Percentiles rank a stretch among this genome's conserved stretches.
phyloP scores from a whole-genome alignment of 495 filamentous ascomycete species.

The Penicillium diatomitis region DNA sequence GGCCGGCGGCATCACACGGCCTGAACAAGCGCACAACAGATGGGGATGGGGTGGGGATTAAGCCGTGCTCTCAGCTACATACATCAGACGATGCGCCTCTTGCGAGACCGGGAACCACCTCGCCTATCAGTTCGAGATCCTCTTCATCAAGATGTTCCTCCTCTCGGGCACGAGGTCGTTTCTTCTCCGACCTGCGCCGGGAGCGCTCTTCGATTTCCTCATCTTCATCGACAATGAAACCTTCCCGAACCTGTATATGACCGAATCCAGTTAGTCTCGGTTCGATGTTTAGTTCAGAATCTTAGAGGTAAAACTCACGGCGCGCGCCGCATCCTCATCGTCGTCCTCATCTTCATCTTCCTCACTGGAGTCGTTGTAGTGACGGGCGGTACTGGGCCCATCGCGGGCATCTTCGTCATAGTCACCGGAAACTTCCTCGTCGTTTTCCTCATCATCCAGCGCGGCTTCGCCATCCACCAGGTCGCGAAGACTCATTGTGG shows the following conservation, averaged over 20 bases:
- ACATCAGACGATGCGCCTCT: slow-evolving; percentile 56
- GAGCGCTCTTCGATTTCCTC: slow-evolving; percentile 65
- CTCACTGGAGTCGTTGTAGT: slow-evolving; percentile 76
- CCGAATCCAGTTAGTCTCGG: not conserved
- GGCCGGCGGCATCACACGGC: too few relatives aligned
- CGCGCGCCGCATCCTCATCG: slow-evolving; percentile 64
- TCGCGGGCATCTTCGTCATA: slow-evolving; percentile 51
- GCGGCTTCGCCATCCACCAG: slow-evolving; percentile 78
- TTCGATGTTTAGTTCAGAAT: not conserved
- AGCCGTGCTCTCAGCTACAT: slow-evolving; percentile 9
- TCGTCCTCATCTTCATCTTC: slow-evolving; percentile 97
- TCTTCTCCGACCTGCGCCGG: slow-evolving; percentile 51
- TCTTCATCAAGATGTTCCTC: slow-evolving; percentile 90
- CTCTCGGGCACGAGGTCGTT: slow-evolving; percentile 47
- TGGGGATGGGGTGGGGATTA: too few relatives aligned
- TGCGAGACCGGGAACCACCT: slow-evolving; percentile 60
- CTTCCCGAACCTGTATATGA: slow-evolving; percentile 63
- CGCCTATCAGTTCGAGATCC: slow-evolving; percentile 89
- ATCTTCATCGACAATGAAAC: slow-evolving; percentile 93
- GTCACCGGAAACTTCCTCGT: slow-evolving; percentile 80
- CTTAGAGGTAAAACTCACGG: slow-evolving; percentile 23
- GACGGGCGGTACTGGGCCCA: slow-evolving; percentile 33
- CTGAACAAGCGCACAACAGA: too few relatives aligned
- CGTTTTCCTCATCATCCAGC: slow-evolving; percentile 82
- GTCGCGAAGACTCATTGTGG: slow-evolving; percentile 65